phyloP scores from a whole-genome alignment of 2,329 filamentous ascomycete species.

The Trichoderma harzianum region DNA sequence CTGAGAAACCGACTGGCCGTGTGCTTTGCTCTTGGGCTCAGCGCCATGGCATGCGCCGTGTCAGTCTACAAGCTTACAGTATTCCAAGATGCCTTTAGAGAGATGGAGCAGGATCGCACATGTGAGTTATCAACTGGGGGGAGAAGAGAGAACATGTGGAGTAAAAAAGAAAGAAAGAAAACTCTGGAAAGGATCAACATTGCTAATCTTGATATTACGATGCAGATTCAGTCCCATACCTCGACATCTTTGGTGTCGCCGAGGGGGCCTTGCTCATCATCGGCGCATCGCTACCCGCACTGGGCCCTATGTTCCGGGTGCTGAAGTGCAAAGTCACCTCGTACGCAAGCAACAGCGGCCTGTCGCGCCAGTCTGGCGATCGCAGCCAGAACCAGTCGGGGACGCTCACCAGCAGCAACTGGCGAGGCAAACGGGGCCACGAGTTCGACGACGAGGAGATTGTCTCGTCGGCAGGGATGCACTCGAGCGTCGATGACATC shows the following conservation, averaged over 20 bases:
- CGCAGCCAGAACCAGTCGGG: not conserved
- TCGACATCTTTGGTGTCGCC: conserved; percentile 27
- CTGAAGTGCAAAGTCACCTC: conserved; percentile 21
- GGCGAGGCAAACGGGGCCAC: conserved; percentile 9
- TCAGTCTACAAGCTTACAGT: conserved; percentile 29
- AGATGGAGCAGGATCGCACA: conserved; percentile 24
- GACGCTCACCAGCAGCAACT: not conserved
- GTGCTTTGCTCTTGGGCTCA: conserved; percentile 26
- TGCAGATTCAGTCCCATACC: conserved; percentile 23
- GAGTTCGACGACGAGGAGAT: conserved; percentile 23
- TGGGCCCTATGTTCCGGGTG: conserved; percentile 25
- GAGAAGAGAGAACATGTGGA: not conserved
- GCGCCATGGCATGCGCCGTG: conserved; percentile 24
- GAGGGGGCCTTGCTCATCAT: conserved; percentile 27
- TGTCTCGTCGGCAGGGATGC: conserved; percentile 21
- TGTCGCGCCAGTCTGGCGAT: conserved; percentile 15
- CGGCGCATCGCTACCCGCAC: conserved; percentile 26
- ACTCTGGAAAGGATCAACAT: not conserved
- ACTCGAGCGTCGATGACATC: conserved; percentile 27
- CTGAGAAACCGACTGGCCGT: conserved; percentile 25
- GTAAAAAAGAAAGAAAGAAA: not conserved
- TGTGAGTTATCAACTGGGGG: conserved; percentile 21
- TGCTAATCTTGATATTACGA: not conserved
- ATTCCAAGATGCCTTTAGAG: conserved; percentile 24
- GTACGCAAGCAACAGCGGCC: conserved; percentile 14